Conservation (phyloP, 2,329 filamentous ascomycete genomes). For the Aureobasidium uvarum region DNA sequence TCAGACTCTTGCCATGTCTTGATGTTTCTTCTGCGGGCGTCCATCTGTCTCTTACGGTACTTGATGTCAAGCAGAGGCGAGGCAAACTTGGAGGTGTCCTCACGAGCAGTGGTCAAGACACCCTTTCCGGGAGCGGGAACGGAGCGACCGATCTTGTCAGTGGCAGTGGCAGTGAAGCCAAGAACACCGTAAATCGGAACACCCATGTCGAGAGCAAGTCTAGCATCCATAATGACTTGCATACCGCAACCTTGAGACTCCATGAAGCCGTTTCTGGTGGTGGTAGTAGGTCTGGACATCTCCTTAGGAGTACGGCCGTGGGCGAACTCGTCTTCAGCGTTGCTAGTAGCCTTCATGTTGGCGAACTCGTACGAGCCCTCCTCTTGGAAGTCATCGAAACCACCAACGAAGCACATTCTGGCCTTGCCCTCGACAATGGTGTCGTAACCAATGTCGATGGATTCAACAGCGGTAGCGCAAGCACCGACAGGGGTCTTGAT, state of each 20-base stretch:
- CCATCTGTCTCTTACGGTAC: conserved; percentile 92
- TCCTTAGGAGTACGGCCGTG: conserved; percentile 93
- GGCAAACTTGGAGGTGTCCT: conserved; percentile 86
- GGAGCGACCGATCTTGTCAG: conserved; percentile 98
- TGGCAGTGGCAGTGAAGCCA: conserved; percentile 90
- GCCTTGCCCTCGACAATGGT: conserved; percentile 99
- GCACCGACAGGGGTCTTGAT: conserved; percentile 99
- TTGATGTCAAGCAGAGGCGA: conserved; percentile 96
- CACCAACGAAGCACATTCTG: conserved; percentile 93
- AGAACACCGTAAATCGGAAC: conserved; percentile 96
- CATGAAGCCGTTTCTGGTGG: conserved; percentile 97
- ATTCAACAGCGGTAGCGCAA: conserved; percentile 96
- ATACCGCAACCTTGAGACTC: conserved; percentile 98
- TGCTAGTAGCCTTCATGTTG: conserved; percentile 99
- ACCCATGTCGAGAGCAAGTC: conserved; percentile 95
- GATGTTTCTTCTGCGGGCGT: conserved; percentile 90
- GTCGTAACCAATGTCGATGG: conserved; percentile 95
- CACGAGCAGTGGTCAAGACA: conserved; percentile 92
- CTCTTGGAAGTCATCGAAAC: conserved; percentile 98
- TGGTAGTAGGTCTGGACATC: conserved; percentile 97
- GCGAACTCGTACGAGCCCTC: conserved; percentile 99
- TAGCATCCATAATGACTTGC: conserved; percentile 97
- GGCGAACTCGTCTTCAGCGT: conserved; percentile 91
- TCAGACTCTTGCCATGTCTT: conserved; percentile 96
- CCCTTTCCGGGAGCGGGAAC: conserved; percentile 95